phyloP scores from a whole-genome alignment of 2,329 filamentous ascomycete genomes.

The Fusarium penzigii region DNA sequence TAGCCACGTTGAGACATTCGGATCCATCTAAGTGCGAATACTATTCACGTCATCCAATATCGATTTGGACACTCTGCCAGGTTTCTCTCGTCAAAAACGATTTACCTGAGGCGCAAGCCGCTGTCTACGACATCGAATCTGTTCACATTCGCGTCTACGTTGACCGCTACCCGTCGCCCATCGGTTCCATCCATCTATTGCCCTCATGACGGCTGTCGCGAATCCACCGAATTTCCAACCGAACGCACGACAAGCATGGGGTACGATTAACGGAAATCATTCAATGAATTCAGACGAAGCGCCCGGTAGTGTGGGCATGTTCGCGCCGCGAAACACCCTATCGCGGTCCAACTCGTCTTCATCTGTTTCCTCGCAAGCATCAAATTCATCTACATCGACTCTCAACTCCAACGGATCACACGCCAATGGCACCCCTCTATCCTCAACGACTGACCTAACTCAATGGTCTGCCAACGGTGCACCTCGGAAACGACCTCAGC shows the following conservation, averaged over 20 bases:
- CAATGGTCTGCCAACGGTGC: conserved; percentile 51
- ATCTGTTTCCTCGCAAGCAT: conserved; percentile 82
- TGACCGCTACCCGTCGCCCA: conserved; percentile 6
- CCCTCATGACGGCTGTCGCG: conserved; percentile 68
- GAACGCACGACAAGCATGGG: conserved; percentile 66
- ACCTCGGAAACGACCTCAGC: conserved; percentile 53
- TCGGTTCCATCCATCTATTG: conserved; percentile 23
- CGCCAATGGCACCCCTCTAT: conserved; percentile 59
- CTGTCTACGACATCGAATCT: conserved; percentile 11
- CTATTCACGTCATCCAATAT: not conserved
- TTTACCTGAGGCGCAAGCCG: conserved; percentile 19
- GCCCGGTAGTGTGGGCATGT: conserved; percentile 66
- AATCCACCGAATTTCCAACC: conserved; percentile 64
- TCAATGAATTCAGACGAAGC: conserved; percentile 83
- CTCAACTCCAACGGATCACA: conserved; percentile 62
- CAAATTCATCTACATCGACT: conserved; percentile 62
- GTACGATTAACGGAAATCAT: conserved; percentile 58
- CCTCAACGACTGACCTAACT: conserved; percentile 48
- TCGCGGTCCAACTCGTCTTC: conserved; percentile 91
- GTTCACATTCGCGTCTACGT: not conserved
- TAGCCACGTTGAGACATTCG: conserved; percentile 7
- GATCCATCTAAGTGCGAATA: not conserved
- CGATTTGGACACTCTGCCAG: not conserved
- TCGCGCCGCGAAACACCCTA: conserved; percentile 83
- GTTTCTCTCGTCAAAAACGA: not conserved